phyloP scores from a whole-genome alignment of 2,329 filamentous ascomycete genomes.

The Pleomassaria siparia region DNA sequence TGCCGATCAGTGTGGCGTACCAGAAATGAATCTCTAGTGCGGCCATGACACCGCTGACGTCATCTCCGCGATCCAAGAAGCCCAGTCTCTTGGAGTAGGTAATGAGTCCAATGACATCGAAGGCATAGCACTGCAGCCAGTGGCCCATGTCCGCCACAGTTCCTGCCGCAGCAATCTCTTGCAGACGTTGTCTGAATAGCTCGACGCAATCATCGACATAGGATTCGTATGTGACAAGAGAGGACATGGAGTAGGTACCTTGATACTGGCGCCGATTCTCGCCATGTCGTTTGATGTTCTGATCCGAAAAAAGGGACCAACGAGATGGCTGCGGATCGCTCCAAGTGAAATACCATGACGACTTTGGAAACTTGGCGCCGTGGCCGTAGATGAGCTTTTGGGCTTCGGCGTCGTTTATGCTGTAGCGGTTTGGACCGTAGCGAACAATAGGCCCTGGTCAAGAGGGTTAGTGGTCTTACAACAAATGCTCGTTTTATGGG shows the following conservation, averaged over 20 bases:
- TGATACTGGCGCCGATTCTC: constrained; percentile 40
- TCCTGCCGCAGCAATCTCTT: constrained; percentile 27
- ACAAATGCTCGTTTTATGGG: no score
- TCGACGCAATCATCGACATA: constrained; percentile 44
- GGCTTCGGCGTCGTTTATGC: neutral
- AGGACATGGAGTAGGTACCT: constrained; percentile 40
- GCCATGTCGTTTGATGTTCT: constrained; percentile 41
- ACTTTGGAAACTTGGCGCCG: constrained; percentile 9
- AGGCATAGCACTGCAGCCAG: constrained; percentile 47
- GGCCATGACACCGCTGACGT: constrained; percentile 25
- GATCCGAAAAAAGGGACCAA: constrained; percentile 41
- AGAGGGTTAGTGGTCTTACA: no score
- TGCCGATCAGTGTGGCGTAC: constrained; percentile 30
- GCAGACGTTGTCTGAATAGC: constrained; percentile 30
- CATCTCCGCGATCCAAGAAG: constrained; percentile 40
- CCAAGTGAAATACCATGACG: constrained; percentile 33
- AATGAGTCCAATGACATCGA: constrained; percentile 47
- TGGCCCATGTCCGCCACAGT: constrained; percentile 34
- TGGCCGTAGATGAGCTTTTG: constrained; percentile 13
- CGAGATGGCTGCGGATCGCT: constrained; percentile 41
- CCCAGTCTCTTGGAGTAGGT: constrained; percentile 43
- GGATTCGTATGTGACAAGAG: constrained; percentile 35
- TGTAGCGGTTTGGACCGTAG: constrained; percentile 2
- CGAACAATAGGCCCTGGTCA: neutral
- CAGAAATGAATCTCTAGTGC: constrained; percentile 16